phyloP scores from a whole-genome alignment of 2,329 filamentous ascomycete genomes.

The Neofusicoccum umdonicola region DNA sequence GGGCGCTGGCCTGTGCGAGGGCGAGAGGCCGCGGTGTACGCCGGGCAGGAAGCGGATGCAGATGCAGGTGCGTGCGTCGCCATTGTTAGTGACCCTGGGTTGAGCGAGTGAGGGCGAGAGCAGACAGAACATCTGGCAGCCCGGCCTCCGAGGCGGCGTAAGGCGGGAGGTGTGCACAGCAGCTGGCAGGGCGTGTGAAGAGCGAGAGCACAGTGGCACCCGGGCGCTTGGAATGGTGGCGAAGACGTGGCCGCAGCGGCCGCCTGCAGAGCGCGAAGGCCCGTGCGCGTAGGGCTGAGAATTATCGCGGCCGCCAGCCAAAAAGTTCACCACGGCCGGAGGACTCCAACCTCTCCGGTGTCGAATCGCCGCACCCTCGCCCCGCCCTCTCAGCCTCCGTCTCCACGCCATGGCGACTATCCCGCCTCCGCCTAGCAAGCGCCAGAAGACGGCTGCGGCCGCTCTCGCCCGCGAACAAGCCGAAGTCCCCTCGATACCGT shows the following conservation, averaged over 20 bases:
- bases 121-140: not conserved
- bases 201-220: not conserved
- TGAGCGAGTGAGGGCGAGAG: not conserved
- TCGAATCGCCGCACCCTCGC: not conserved
- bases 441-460: slow-evolving; percentile 73
- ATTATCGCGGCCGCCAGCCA: not conserved
- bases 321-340: not conserved
- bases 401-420: slow-evolving; percentile 68
- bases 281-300: slow-evolving; percentile 16
- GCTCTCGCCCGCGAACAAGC: slow-evolving; percentile 73
- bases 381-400: too few species aligned
- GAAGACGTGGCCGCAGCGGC: too few species aligned
- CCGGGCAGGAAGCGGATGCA: slow-evolving; percentile 31
- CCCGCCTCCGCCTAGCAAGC: slow-evolving; percentile 80
- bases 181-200: not conserved
- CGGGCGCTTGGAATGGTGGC: too few species aligned
- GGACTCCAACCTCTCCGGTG: not conserved
- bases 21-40: slow-evolving; percentile 36
- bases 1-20: slow-evolving; percentile 40
- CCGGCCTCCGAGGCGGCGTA: not conserved
- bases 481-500: slow-evolving; percentile 66
- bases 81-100: slow-evolving; percentile 25
- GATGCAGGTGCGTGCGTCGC: slow-evolving; percentile 31
- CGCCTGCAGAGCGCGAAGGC: not conserved
- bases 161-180: not conserved